A percentile compares a stretch with the other conserved stretches of the same genome.
phyloP scores from a whole-genome alignment of 73 alveolate genomes.

The Blepharisma japonicum region DNA sequence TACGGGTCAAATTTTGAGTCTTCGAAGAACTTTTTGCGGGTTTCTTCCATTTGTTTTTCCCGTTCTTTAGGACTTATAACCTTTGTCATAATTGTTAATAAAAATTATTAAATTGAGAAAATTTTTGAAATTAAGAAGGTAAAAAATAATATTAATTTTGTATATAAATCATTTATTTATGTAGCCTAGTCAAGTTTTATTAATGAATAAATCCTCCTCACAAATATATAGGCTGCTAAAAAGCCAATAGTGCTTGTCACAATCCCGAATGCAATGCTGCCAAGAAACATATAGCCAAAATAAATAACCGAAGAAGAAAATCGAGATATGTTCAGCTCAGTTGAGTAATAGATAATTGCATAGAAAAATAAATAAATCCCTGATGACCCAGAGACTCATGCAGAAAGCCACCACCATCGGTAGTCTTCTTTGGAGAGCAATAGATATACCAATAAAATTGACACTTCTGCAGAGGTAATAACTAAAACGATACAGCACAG shows the following conservation, averaged over 20 bases:
- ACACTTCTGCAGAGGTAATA: slow-evolving; percentile 39
- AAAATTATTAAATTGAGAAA: no score
- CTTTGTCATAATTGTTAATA: not conserved
- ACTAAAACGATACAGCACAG: slow-evolving; percentile 27
- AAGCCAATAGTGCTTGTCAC: slow-evolving; percentile 52
- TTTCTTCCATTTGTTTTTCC: not conserved
- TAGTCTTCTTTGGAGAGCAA: slow-evolving; percentile 32
- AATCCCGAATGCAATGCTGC: slow-evolving; percentile 30
- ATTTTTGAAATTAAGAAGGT: no score
- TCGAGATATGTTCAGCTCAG: slow-evolving; percentile 35
- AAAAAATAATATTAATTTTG: not conserved
- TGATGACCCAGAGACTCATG: slow-evolving; percentile 43
- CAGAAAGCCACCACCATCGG: slow-evolving; percentile 59
- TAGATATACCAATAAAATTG: slow-evolving; percentile 32
- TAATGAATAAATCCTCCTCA: slow-evolving; percentile 39
- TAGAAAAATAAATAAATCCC: slow-evolving; percentile 42
- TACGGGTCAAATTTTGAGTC: slow-evolving; percentile 19
- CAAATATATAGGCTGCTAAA: slow-evolving; percentile 36
- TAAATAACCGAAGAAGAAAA: slow-evolving; percentile 40
- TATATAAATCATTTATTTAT: not conserved
- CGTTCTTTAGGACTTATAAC: not conserved
- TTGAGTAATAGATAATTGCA: slow-evolving; percentile 38
- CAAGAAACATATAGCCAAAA: slow-evolving; percentile 47
- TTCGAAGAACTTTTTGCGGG: not conserved
- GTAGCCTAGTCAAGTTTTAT: slow-evolving; percentile 34